phyloP scores from a whole-genome alignment of 345 rosid species.

The Melaleuca quinquenervia region DNA sequence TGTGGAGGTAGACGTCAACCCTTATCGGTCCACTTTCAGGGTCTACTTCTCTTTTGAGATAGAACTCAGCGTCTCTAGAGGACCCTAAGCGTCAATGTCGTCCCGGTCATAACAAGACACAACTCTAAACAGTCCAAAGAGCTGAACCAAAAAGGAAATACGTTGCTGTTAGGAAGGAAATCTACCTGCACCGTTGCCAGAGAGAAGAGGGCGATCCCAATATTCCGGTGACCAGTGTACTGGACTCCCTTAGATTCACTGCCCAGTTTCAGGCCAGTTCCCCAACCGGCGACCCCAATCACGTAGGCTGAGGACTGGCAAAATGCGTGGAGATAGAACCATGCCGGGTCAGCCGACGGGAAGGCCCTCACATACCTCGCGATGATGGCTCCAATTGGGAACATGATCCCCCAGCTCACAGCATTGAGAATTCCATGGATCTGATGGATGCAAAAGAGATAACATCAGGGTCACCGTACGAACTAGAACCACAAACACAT shows the following conservation, averaged over 20 bases:
- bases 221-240: conserved; percentile 34
- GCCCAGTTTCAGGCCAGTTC: conserved; percentile 82
- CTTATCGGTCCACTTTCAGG: neutral
- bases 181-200: conserved; percentile 71
- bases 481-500: neutral
- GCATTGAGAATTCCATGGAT: conserved; percentile 82
- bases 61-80: neutral
- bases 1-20: neutral
- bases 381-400: conserved; percentile 56
- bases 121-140: neutral
- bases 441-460: conserved; percentile 12
- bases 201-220: conserved; percentile 65
- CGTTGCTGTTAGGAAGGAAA: neutral
- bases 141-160: neutral
- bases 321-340: conserved; percentile 70
- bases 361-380: conserved; percentile 67
- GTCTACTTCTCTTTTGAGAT: neutral
- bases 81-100: neutral
- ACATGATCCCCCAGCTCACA: conserved; percentile 82
- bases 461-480: neutral
- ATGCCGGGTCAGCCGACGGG: conserved; percentile 69
- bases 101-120: neutral
- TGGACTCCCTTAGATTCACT: conserved; percentile 38
- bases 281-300: conserved; percentile 89
- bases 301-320: conserved; percentile 71